Base-by-base conservation (phyloP, 139 green algal species). In the Diplosphaera chodatii region DNA sequence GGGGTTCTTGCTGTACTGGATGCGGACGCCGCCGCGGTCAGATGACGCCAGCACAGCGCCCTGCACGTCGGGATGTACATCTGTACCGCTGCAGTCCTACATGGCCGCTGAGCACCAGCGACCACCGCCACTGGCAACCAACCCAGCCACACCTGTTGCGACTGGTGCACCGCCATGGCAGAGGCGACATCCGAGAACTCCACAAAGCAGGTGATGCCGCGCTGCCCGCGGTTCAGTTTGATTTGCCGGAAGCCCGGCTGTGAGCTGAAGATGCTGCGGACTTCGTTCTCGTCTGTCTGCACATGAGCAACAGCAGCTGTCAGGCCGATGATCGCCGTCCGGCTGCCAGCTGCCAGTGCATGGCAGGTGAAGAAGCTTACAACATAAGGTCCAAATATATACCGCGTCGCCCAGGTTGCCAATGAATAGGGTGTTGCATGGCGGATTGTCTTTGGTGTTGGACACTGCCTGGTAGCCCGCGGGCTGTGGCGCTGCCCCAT, bases 361-460 rank as follows among this genome's bases (percentile, higher is more conserved):
- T n/a, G n/a, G n/a, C n/a, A n/a, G n/a, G n/a, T n/a, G n/a, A n/a
- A n/a, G n/a, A n/a, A n/a, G n/a, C n/a, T n/a, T n/a, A n/a, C n/a
- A n/a, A n/a, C n/a, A n/a, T n/a, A n/a, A n/a, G n/a, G n/a, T n/a
- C n/a, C n/a, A n/a, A n/a, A n/a, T n/a, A n/a, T n/a, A n/a, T n/a
- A 59, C 48, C 48, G 16, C 48, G 40, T 91, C 83, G 2, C 83
- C 66, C 40, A 96, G 85, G 80, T 96, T 96, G 33, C 90, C 91
- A 30, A 97, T 89, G 80, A 97, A 97, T 15, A 97, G 84, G 23
- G 92, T 97, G 81, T 96, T 97, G 86, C 92, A 97, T 55, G 92
- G 91, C 23, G 91, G 86, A 80, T 97, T 97, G 77, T 97, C 92
- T 18, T 87, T 85, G 16, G 79, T 84, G 79, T 96, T 96, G 71